A percentile compares a stretch with the other conserved stretches of the same genome.
These are phyloP conservation scores for Ramularia endophylla DNA, from an alignment of 2,329 filamentous ascomycete genomes.

Conservation along the genomic window DNA sequence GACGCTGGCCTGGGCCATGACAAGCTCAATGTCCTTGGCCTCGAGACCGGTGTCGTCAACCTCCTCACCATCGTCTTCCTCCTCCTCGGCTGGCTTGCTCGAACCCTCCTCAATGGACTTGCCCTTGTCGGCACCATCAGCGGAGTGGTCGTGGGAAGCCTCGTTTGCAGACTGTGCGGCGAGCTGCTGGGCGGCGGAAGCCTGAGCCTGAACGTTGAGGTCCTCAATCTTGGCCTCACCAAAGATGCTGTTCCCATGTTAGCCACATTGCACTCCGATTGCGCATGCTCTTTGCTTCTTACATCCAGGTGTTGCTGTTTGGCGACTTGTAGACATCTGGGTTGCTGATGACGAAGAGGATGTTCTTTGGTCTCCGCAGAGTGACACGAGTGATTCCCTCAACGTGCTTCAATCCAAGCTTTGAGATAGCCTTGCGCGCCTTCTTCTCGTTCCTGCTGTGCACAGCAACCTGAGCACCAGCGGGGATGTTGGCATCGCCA, in stretches of 20 bases:
- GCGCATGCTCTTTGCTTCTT: conserved; percentile 39
- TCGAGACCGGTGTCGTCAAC: conserved; percentile 92
- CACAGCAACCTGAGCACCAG: conserved; percentile 81
- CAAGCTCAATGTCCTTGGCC: conserved; percentile 98
- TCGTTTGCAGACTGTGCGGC: conserved; percentile 65
- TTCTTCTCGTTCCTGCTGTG: conserved; percentile 99
- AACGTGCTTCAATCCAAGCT: conserved; percentile 94
- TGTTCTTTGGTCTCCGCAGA: conserved; percentile 97
- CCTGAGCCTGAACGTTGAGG: conserved; percentile 96
- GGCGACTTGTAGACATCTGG: conserved; percentile 99
- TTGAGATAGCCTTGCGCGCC: conserved; percentile 98
- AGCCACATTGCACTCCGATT: conserved; percentile 3
- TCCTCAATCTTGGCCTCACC: conserved; percentile 99
- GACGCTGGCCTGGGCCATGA: conserved; percentile 96
- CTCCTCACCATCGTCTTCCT: conserved; percentile 92
- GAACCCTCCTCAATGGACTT: conserved; percentile 56
- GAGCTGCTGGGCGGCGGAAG: conserved; percentile 91
- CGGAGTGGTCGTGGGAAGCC: conserved; percentile 65
- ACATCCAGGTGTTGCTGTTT: conserved; percentile 99
- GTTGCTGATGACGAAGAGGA: conserved; percentile 99
- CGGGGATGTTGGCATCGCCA: conserved; percentile 68
- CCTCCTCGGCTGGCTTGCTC: conserved; percentile 59
- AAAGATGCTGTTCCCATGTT: conserved; percentile 66
- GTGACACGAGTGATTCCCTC: conserved; percentile 98
- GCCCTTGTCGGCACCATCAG: conserved; percentile 76